Percentiles rank a stretch among this genome's conserved stretches.
Evolutionary conservation across 176 grass and related monocot genomes (phyloP).

Genomic region (Aegilops umbellulata): DNA sequence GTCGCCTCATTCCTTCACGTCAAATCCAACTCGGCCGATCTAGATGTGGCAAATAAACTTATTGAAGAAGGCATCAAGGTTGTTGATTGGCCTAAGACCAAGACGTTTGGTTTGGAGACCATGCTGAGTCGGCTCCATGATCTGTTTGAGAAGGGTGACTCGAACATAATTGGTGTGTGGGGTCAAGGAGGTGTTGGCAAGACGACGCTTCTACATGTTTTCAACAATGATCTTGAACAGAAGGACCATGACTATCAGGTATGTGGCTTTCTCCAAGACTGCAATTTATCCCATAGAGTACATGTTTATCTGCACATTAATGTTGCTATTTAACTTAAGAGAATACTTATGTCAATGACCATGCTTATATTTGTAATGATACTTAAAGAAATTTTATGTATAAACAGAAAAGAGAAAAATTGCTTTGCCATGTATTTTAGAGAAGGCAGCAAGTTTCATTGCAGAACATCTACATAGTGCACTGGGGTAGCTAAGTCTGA

Average conservation of each 20-base stretch:
- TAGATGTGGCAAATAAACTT: slow-evolving; percentile 36
- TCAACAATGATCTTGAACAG: slow-evolving; percentile 62
- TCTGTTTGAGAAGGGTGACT: slow-evolving; percentile 37
- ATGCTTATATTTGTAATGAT: neutral
- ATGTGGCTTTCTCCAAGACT: neutral
- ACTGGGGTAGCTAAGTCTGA: neutral
- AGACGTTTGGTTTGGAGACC: slow-evolving; percentile 51
- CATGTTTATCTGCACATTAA: neutral
- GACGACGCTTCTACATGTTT: slow-evolving; percentile 60
- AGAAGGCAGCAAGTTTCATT: neutral
- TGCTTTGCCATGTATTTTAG: neutral
- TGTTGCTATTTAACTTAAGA: neutral
- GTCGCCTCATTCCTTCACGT: slow-evolving; percentile 36
- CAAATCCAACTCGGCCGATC: slow-evolving; percentile 36
- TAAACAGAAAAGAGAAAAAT: neutral
- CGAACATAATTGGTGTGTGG: slow-evolving; percentile 57
- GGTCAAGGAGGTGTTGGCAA: slow-evolving; percentile 74
- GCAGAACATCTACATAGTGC: neutral
- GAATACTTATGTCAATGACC: neutral
- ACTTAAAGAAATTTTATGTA: neutral
- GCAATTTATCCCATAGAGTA: neutral
- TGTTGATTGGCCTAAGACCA: slow-evolving; percentile 14
- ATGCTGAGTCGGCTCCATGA: slow-evolving; percentile 25
- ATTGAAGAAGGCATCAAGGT: slow-evolving; percentile 21
- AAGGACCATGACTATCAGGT: slow-evolving; percentile 40